Evolutionary conservation across 352 stramenopile genomes (phyloP), one percentile per base, ranked within the genome.

Genomic region (Globisporangium nodosum): DNA sequence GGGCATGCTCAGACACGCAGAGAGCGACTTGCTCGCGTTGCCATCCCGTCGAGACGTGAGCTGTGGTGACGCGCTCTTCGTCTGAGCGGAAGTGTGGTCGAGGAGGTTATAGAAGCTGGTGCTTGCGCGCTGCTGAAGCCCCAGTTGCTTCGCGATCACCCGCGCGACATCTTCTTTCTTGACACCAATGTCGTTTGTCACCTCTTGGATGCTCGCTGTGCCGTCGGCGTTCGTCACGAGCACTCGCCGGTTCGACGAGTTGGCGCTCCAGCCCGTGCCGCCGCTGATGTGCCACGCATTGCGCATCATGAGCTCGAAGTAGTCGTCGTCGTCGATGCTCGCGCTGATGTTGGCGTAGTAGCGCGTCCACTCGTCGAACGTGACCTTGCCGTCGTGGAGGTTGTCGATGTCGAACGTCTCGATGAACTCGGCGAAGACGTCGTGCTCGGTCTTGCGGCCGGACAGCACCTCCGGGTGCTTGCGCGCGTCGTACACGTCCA

Each of bases 271-370:
- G 27, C 78, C 76, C 12, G 69, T 21, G 16, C 78, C 86, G 24
- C 78, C 71, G 3, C 67, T 76, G 37, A 93, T 70, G 52, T 88
- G 76, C 78, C 78, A 88, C 4, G 78, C 79, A 58, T 96, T 97
- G 56, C 86, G 84, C 66, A 97, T 89, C 83, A 97, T 94, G 48
- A 93, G 68, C 70, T 96, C 88, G 60, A 97, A 97, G 60, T 97
- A 96, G 40, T 97, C 87, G 63, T 97, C 91, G 68, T 94, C 80
- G 51, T 97, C 87, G 56, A 97, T 92, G 39, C 66, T 76, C 20
- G 83, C 84, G 33, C 81, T 93, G 30, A 97, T 71, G 62, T 96
- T 96, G 4, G 73, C 66, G 69, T 98, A 98, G 70, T 97, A 98
- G 24, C 85, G 73, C 40, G 78, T 75, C 80, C 80, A 92, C 13